phyloP scores from a whole-genome alignment of 345 rosid genomes.

The Salix koriyanagi region DNA sequence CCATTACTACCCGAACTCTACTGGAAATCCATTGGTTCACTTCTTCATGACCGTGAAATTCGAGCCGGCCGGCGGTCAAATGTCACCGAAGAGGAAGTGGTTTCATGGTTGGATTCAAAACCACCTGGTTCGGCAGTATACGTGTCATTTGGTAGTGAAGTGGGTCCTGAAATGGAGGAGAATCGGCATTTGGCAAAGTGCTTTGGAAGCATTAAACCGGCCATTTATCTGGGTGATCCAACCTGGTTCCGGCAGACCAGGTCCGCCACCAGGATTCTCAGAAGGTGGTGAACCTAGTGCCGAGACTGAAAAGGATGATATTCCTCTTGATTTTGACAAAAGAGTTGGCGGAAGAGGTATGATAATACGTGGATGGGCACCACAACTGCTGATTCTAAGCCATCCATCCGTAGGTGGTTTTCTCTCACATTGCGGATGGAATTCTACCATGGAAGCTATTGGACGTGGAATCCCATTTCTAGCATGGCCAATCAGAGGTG shows the following conservation, averaged over 20 bases:
- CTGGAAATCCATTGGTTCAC: slow-evolving; percentile 26
- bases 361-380: slow-evolving; percentile 49
- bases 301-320: background rate
- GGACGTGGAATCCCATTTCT: slow-evolving; percentile 42
- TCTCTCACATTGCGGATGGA: slow-evolving; percentile 58
- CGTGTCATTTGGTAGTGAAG: slow-evolving; percentile 39
- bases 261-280: slow-evolving; percentile 9
- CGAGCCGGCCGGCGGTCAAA: slow-evolving; percentile 26
- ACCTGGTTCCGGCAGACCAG: slow-evolving; percentile 8
- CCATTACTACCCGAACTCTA: slow-evolving; percentile 39
- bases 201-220: slow-evolving; percentile 17
- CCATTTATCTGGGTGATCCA: slow-evolving; percentile 31
- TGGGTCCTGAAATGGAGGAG: slow-evolving; percentile 33
- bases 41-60: slow-evolving; percentile 32
- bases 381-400: slow-evolving; percentile 45
- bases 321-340: slow-evolving; percentile 18
- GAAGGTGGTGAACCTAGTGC: slow-evolving; percentile 5
- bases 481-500: slow-evolving; percentile 56
- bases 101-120: slow-evolving; percentile 35
- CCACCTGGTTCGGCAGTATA: slow-evolving; percentile 36
- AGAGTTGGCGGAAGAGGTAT: slow-evolving; percentile 31
- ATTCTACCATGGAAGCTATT: slow-evolving; percentile 50
- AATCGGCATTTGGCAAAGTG: slow-evolving; percentile 15
- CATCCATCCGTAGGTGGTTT: slow-evolving; percentile 45
- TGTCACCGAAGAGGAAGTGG: slow-evolving; percentile 28